These are phyloP conservation scores for Apiospora rasikravindrae DNA, from an alignment of 2,329 filamentous ascomycete species.

Conservation along the genomic window DNA sequence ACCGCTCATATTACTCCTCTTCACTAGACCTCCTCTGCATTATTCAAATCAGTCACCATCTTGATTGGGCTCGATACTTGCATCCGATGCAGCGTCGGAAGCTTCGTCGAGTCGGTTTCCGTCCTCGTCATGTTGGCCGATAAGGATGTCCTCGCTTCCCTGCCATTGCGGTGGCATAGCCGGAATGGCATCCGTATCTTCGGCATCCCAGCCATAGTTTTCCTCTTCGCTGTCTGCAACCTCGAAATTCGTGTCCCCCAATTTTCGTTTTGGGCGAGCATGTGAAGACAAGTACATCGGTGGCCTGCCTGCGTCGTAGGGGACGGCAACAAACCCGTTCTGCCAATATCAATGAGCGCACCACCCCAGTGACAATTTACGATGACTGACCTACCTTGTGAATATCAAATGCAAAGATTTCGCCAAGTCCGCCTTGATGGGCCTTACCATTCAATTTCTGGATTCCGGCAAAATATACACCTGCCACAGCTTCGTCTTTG, in stretches of 20 bases:
- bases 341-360: slow-evolving; percentile 33
- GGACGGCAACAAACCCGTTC: slow-evolving; percentile 50
- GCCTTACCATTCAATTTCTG: slow-evolving; percentile 67
- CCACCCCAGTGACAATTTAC: slow-evolving; percentile 8
- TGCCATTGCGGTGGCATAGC: slow-evolving; percentile 70
- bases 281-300: slow-evolving; percentile 40
- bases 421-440: slow-evolving; percentile 45
- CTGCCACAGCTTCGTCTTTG: slow-evolving; percentile 50
- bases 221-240: slow-evolving; percentile 66
- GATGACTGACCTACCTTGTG: slow-evolving; percentile 44
- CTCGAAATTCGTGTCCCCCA: slow-evolving; percentile 64
- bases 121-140: slow-evolving; percentile 45
- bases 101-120: slow-evolving; percentile 23
- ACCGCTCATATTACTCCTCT: background rate
- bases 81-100: slow-evolving; percentile 18
- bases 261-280: slow-evolving; percentile 65
- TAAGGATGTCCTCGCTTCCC: slow-evolving; percentile 67
- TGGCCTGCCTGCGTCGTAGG: slow-evolving; percentile 46
- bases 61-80: background rate
- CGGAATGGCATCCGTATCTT: slow-evolving; percentile 66
- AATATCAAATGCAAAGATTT: slow-evolving; percentile 56
- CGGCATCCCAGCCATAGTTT: slow-evolving; percentile 74
- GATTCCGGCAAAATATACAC: slow-evolving; percentile 65
- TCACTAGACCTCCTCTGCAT: background rate
- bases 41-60: background rate